Percentiles rank a stretch among this genome's conserved stretches.
Conservation (phyloP, 306 rosid genomes). For the Vigna trinervia region DNA sequence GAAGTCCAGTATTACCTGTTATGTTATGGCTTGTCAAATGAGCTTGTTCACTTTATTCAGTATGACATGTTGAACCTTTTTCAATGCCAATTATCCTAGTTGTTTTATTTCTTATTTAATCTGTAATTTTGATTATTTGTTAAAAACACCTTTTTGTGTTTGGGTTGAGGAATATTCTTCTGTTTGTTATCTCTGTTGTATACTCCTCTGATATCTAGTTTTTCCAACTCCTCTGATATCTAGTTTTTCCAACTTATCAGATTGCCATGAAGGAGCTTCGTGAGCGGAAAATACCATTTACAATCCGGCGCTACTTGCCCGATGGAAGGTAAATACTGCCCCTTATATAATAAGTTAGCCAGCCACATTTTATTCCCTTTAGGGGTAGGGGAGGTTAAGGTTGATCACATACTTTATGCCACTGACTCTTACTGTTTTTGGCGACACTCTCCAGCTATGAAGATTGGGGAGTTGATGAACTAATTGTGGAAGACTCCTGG, state of each 20-base stretch:
- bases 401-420: background rate
- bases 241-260: conserved; percentile 41
- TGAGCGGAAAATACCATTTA: conserved; percentile 92
- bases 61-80: conserved; percentile 1
- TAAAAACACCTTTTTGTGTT: background rate
- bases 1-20: background rate
- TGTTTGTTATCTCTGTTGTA: conserved; percentile 24
- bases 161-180: background rate
- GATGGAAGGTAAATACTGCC: conserved; percentile 78
- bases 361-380: background rate
- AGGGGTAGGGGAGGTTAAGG: background rate
- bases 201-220: conserved; percentile 19
- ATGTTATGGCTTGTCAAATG: background rate
- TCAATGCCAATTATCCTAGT: background rate
- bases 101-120: background rate
- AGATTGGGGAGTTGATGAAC: conserved; percentile 98
- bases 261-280: conserved; percentile 98
- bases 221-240: conserved; percentile 2
- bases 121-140: conserved; percentile 15
- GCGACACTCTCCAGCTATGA: conserved; percentile 66
- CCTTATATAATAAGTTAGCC: background rate
- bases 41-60: conserved; percentile 10
- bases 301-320: conserved; percentile 93
- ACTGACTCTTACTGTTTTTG: conserved; percentile 7
- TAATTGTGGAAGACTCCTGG: conserved; percentile 96